Evolutionary conservation across 345 rosid species (phyloP), one percentile per base, ranked within the genome.

Genomic region (Murraya paniculata): DNA sequence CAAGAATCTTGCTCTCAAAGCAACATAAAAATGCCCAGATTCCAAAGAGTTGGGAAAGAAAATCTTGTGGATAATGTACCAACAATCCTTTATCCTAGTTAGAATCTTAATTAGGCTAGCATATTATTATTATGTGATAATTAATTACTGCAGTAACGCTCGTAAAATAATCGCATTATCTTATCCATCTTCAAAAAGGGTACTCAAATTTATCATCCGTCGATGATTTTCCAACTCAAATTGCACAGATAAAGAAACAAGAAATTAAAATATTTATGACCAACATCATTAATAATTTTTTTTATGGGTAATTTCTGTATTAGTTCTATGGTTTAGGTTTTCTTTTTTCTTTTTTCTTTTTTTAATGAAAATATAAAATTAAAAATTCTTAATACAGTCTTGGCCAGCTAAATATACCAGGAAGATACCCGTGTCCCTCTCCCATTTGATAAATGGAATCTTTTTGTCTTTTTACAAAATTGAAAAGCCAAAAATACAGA

Each of bases 61-160:
- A 50, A 75, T 50, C 38, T 31, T n/a, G 25, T n/a, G 76, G 76
- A 73, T 73, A 73, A 73, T 73, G 36, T 59, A 59, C 27, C 38
- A 73, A 28, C 6, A 73, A 58, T 55, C 62, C 38, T 71, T 71
- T 14, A 71, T 55, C 39, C 24, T 45, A 3, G 50, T 2, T 45
- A 4, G 18, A 45, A 45, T 45, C 50, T 45, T 45, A 45, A 45
- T 45, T 11, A 45, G 50, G 50, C 50, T 45, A 36, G 39, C 39
- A 35, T 35, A 36, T 36, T 36, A 36, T 36, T 36, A 13, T 45
- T 48, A 68, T 28, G 50, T 66, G 36, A 28, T 22, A 21, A 35
- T 36, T 36, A 66, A 6, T 22, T 45, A 45, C 50, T 45, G 50
- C 18, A 4, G 50, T 4, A 45, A 14, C 4, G 16, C 18, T 45